A percentile compares a stretch with the other conserved stretches of the same genome.
These are phyloP conservation scores for Globisporangium takayamanum DNA, from an alignment of 352 stramenopile genomes.

Conservation along the genomic window DNA sequence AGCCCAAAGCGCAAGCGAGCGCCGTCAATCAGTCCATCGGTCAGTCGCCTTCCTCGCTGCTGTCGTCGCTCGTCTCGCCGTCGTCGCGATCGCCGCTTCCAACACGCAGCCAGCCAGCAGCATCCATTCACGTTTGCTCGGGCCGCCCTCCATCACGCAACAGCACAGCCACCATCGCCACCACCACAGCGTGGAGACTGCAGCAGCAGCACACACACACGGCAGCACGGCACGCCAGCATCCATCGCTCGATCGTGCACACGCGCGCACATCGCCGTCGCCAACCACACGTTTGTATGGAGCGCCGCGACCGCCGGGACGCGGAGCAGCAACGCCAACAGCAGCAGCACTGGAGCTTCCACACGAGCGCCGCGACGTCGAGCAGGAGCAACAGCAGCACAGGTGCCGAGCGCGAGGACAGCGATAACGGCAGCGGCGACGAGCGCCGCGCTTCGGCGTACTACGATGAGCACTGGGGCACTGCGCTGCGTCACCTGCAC, in stretches of 20 bases:
- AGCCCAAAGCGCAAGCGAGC: background rate
- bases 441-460: background rate
- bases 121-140: background rate
- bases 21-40: constrained; percentile 1
- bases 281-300: background rate
- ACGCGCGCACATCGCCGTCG: background rate
- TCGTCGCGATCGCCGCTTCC: background rate
- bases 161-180: background rate
- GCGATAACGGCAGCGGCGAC: constrained; percentile 2
- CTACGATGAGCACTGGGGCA: constrained; percentile 31
- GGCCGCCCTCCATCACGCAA: background rate
- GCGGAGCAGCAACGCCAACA: constrained; percentile 3
- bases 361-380: background rate
- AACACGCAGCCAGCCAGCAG: background rate
- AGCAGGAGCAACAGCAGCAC: background rate
- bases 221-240: background rate
- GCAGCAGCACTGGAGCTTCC: background rate
- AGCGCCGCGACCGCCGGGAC: constrained; percentile 2
- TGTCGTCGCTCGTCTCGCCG: background rate
- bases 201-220: no score
- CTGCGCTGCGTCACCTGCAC: constrained; percentile 30
- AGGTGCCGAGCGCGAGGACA: background rate
- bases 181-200: no score
- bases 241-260: background rate
- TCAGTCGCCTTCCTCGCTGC: background rate